Base-by-base conservation (phyloP, 2,329 filamentous ascomycete genomes). In the Orbilia brochopaga region DNA sequence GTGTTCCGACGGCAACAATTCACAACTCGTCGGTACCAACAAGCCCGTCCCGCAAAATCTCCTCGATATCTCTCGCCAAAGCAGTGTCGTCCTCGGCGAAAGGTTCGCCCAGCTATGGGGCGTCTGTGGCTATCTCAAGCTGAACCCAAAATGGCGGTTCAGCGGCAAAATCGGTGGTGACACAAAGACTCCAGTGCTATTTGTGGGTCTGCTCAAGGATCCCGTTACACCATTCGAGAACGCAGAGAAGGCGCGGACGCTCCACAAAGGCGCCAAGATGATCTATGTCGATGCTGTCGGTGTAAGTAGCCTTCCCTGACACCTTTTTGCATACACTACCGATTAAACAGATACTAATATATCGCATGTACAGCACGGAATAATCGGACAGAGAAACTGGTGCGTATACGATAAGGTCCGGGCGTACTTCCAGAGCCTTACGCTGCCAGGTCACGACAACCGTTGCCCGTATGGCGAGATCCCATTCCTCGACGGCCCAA, bases 381-480 rank as follows among this genome's bases (percentile, higher is more conserved):
- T 72, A 23, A 15, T 60, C 17, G 19, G 35, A 37, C 40, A 60
- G 17, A 40, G 56, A 15, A 72, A 72, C 17, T 65, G 55, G 55
- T 72, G 67, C 30, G 67, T 51, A 5, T 65, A 44, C 24, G 67
- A 64, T 23, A 72, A 72, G 32, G 55, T 65, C 19, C 21, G 55
- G 21, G 60, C 67, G 0, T 72, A 72, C 19, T 72, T 52, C 51
- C 67, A 72, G 24, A 53, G 64, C 23, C 55, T 64, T 4, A 61
- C 60, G 2, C 55, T 72, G 10, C 67, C 67, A n/a, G 67, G 60
- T 3, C 67, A 65, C 15, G 56, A 72, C 40, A 72, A 72, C 55
- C 60, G 60, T 8, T 72, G 67, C 10, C 53, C 40, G 4, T 11
- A 35, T 30, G 60, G 32, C 0, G 67, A 48, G 2, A 4, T 57